Conservation (phyloP, 2,329 filamentous ascomycete species). For the Blastomyces emzantsi region DNA sequence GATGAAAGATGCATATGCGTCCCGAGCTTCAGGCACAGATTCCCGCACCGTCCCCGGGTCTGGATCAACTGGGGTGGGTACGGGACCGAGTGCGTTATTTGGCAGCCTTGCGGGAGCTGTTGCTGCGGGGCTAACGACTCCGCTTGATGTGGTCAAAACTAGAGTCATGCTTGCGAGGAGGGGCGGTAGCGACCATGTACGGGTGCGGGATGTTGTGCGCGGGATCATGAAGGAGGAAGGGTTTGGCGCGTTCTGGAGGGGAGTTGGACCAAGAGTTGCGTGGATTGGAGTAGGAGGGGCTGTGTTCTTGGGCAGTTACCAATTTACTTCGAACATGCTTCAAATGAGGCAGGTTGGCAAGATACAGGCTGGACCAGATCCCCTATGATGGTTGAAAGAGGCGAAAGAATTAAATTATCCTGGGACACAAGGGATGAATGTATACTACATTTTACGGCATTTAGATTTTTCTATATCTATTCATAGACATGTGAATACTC, state of each 20-base stretch:
- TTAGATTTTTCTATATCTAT: constrained; percentile 5
- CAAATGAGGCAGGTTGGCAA: constrained; percentile 32
- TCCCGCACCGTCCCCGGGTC: constrained; percentile 16
- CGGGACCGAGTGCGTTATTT: constrained; percentile 71
- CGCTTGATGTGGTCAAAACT: constrained; percentile 93
- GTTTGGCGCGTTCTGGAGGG: constrained; percentile 38
- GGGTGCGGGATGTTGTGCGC: constrained; percentile 46
- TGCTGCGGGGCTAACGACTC: constrained; percentile 81
- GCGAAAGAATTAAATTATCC: neutral
- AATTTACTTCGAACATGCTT: constrained; percentile 73
- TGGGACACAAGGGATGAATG: neutral
- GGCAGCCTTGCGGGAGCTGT: constrained; percentile 76
- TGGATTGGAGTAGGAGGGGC: constrained; percentile 95
- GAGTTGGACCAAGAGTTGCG: constrained; percentile 67
- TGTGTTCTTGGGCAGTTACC: constrained; percentile 89
- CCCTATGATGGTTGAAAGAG: neutral
- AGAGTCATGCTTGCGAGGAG: constrained; percentile 78
- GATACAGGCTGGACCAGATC: constrained; percentile 12
- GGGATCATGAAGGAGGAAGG: constrained; percentile 50
- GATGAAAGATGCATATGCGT: constrained; percentile 55
- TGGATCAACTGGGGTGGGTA: constrained; percentile 45
- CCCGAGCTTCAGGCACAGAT: constrained; percentile 36
- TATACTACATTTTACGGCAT: constrained; percentile 1
- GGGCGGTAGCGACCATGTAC: constrained; percentile 48
- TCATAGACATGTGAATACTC: constrained; percentile 9